A percentile compares a stretch with the other conserved stretches of the same genome.
phyloP scores from a whole-genome alignment of 768 basidiomycete species.

The Clavulina sp. region DNA sequence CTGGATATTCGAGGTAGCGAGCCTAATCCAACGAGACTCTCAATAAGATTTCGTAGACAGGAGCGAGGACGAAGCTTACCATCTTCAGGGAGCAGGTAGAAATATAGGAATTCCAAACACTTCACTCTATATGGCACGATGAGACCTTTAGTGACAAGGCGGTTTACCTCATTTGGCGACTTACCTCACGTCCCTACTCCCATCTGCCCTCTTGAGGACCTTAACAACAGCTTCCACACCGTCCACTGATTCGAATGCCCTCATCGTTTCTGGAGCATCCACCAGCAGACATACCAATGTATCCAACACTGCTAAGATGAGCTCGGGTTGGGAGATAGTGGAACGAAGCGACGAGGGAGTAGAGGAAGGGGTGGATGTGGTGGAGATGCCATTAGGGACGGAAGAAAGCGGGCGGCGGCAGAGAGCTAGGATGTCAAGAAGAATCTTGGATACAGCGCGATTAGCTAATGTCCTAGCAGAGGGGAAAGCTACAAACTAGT shows the following conservation, averaged over 20 bases:
- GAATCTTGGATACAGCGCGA: conserved; percentile 28
- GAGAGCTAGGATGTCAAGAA: conserved; percentile 51
- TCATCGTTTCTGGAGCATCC: conserved; percentile 56
- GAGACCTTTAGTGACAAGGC: neutral
- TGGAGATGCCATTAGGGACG: conserved; percentile 2
- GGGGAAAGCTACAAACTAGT: conserved; percentile 1
- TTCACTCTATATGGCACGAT: conserved; percentile 51
- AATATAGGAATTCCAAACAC: conserved; percentile 87
- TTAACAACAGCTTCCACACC: conserved; percentile 77
- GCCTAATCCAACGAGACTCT: no score
- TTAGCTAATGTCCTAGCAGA: neutral
- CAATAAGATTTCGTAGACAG: no score
- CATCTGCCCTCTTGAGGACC: conserved; percentile 68
- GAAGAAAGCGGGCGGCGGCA: conserved; percentile 28
- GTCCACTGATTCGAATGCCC: conserved; percentile 56
- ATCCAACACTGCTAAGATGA: conserved; percentile 67
- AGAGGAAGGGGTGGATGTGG: conserved; percentile 9
- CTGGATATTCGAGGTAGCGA: no score
- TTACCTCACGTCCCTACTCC: conserved; percentile 76
- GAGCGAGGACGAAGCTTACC: conserved; percentile 13
- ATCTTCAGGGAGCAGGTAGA: conserved; percentile 80
- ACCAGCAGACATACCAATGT: conserved; percentile 79
- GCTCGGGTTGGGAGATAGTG: conserved; percentile 18
- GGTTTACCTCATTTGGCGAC: neutral
- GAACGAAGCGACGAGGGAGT: conserved; percentile 5